Conservation (phyloP, 495 filamentous ascomycete genomes). For the Penicillium longicatenatum region DNA sequence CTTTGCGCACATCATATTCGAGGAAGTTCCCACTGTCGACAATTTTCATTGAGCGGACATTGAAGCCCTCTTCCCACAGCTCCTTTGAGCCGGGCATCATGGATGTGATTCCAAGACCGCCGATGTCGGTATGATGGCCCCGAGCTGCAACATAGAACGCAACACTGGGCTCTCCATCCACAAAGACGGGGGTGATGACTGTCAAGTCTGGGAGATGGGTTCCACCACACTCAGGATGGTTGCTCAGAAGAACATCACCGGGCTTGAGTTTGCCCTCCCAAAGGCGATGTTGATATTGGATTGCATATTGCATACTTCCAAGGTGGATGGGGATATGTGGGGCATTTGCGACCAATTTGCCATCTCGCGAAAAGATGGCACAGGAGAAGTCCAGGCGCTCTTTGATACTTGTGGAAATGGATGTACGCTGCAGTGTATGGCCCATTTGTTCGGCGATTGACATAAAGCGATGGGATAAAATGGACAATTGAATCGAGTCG, state of each 20-base stretch:
- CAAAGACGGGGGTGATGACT: constrained; percentile 6
- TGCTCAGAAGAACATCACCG: constrained; percentile 85
- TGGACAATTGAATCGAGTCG: constrained; percentile 83
- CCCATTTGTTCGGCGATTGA: constrained; percentile 45
- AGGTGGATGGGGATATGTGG: constrained; percentile 86
- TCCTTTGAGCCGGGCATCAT: constrained; percentile 9
- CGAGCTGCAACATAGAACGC: constrained; percentile 7
- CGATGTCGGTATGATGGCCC: constrained; percentile 7
- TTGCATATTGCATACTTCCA: constrained; percentile 86
- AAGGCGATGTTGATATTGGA: constrained; percentile 76
- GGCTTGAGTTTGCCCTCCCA: constrained; percentile 79
- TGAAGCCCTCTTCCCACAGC: constrained; percentile 7
- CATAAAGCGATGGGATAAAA: constrained; percentile 83
- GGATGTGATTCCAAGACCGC: constrained; percentile 7
- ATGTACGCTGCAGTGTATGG: constrained; percentile 34
- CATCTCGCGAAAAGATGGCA: constrained; percentile 38
- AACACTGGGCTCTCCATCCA: background rate
- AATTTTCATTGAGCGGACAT: constrained; percentile 8
- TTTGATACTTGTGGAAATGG: constrained; percentile 40
- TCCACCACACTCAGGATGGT: constrained; percentile 32
- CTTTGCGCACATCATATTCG: constrained; percentile 1
- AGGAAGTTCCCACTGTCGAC: constrained; percentile 4
- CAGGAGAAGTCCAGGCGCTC: constrained; percentile 43
- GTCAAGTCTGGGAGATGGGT: constrained; percentile 7
- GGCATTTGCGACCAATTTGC: constrained; percentile 41